Evolutionary conservation across 2,329 filamentous ascomycete genomes (phyloP).

Genomic region (Neophaeococcomyces mojaviensis): DNA sequence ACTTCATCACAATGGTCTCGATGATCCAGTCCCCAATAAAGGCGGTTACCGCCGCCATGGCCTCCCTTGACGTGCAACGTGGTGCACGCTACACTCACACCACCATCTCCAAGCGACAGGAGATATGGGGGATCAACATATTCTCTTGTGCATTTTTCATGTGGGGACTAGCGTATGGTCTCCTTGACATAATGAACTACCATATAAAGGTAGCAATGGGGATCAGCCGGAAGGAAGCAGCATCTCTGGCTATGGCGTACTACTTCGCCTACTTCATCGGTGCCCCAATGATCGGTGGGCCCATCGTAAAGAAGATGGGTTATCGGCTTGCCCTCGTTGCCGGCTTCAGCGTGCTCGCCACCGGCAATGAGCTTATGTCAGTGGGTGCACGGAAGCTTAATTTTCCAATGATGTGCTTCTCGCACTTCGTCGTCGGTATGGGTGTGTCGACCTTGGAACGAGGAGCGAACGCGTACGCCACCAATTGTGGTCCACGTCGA

Average conservation of each 20-base stretch:
- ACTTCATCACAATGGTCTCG: conserved; percentile 7
- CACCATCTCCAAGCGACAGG: conserved; percentile 2
- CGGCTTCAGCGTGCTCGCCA: conserved; percentile 62
- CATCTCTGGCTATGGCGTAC: conserved; percentile 20
- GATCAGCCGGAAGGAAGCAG: conserved; percentile 16
- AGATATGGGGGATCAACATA: conserved; percentile 13
- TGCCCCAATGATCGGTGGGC: conserved; percentile 18
- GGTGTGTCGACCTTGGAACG: conserved; percentile 69
- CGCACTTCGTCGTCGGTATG: conserved; percentile 65
- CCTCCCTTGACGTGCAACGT: conserved; percentile 22
- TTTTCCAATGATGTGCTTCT: conserved; percentile 17
- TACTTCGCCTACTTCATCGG: conserved; percentile 20
- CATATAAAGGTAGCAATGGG: conserved; percentile 20
- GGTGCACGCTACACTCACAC: conserved; percentile 9
- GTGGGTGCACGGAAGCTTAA: conserved; percentile 15
- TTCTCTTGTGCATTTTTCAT: conserved; percentile 39
- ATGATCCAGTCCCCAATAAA: conserved; percentile 69
- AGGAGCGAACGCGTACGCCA: conserved; percentile 68
- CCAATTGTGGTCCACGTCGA: conserved; percentile 66
- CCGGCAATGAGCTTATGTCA: conserved; percentile 59
- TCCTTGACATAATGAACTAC: conserved; percentile 40
- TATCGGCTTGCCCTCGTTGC: conserved; percentile 67
- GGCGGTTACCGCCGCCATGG: conserved; percentile 35
- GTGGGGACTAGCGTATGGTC: conserved; percentile 47
- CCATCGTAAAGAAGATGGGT: conserved; percentile 17